These are phyloP conservation scores for Teratosphaeria epicoccoides DNA, from an alignment of 2,329 filamentous ascomycete species.

Conservation along the genomic window DNA sequence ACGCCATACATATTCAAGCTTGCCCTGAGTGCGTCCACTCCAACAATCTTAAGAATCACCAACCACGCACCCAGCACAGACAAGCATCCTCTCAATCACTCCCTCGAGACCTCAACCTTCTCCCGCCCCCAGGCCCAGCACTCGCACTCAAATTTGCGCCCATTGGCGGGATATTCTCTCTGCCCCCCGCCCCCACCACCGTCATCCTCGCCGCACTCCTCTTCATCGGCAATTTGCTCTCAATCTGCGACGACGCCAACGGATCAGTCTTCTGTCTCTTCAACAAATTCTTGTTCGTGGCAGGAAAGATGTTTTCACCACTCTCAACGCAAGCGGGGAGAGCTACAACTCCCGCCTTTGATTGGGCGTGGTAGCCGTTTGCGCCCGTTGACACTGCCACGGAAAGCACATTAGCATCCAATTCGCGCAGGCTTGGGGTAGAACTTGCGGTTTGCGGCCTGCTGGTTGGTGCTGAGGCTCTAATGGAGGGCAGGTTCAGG, in stretches of 20 bases:
- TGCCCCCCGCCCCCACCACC: slow-evolving; percentile 23
- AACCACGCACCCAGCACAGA: background rate
- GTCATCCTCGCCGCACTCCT: slow-evolving; percentile 31
- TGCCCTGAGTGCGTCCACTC: background rate
- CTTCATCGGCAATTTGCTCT: slow-evolving; percentile 34
- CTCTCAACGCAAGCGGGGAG: slow-evolving; percentile 14
- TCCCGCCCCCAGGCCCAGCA: slow-evolving; percentile 22
- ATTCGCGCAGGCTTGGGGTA: slow-evolving; percentile 30
- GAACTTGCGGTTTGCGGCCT: slow-evolving; percentile 20
- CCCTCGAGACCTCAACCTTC: slow-evolving; percentile 36
- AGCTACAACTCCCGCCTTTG: slow-evolving; percentile 9
- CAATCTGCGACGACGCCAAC: slow-evolving; percentile 12
- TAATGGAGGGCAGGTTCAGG: slow-evolving; percentile 6
- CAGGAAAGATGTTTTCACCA: slow-evolving; percentile 22
- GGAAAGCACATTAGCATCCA: slow-evolving; percentile 37
- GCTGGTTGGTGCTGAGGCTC: slow-evolving; percentile 14
- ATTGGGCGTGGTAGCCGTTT: background rate
- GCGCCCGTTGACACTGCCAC: background rate
- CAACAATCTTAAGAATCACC: background rate
- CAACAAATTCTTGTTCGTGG: slow-evolving; percentile 25
- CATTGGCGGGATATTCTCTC: slow-evolving; percentile 13
- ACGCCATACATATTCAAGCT: background rate
- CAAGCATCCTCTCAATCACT: slow-evolving; percentile 34
- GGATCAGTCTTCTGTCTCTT: slow-evolving; percentile 35
- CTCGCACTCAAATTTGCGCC: slow-evolving; percentile 31